These are phyloP conservation scores for Lactarius akahatsu DNA, from an alignment of 768 basidiomycete species.

Conservation along the genomic window DNA sequence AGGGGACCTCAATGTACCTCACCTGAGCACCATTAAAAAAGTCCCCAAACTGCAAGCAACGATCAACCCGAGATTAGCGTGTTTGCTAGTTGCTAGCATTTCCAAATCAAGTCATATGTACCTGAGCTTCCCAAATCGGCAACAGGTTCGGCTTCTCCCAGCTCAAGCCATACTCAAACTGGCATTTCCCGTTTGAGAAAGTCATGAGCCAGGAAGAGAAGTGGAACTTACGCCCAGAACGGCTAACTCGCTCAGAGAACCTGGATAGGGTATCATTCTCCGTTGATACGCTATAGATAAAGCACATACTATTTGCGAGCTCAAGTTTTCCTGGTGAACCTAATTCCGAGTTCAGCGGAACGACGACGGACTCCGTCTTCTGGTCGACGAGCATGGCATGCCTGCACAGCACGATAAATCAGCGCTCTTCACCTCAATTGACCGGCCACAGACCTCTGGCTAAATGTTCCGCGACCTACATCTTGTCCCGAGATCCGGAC, in stretches of 20 bases:
- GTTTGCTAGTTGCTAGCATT: background rate
- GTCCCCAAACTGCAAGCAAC: constrained; percentile 69
- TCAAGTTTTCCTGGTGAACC: constrained; percentile 64
- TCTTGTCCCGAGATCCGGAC: constrained; percentile 92
- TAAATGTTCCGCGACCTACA: constrained; percentile 88
- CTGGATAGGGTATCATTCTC: constrained; percentile 37
- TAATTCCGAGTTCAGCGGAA: constrained; percentile 76
- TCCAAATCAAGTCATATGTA: constrained; percentile 32
- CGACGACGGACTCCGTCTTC: constrained; percentile 70
- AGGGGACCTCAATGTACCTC: constrained; percentile 15
- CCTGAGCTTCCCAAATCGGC: constrained; percentile 93
- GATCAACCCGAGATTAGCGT: constrained; percentile 6
- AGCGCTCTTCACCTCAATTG: background rate
- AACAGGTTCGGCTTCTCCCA: constrained; percentile 83
- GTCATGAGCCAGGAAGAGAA: too few relatives aligned
- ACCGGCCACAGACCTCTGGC: constrained; percentile 52
- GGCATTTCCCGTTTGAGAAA: constrained; percentile 11
- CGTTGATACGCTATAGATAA: background rate
- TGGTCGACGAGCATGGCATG: constrained; percentile 95
- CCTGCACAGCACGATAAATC: constrained; percentile 33
- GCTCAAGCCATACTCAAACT: constrained; percentile 90
- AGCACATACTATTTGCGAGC: constrained; percentile 74
- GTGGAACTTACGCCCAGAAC: constrained; percentile 71
- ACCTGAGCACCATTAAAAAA: constrained; percentile 90
- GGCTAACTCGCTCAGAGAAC: constrained; percentile 86